A percentile compares a stretch with the other conserved stretches of the same genome.
Conservation (phyloP, 192 early-diverging fungal genomes). For the Chytriomyces hyalinus region DNA sequence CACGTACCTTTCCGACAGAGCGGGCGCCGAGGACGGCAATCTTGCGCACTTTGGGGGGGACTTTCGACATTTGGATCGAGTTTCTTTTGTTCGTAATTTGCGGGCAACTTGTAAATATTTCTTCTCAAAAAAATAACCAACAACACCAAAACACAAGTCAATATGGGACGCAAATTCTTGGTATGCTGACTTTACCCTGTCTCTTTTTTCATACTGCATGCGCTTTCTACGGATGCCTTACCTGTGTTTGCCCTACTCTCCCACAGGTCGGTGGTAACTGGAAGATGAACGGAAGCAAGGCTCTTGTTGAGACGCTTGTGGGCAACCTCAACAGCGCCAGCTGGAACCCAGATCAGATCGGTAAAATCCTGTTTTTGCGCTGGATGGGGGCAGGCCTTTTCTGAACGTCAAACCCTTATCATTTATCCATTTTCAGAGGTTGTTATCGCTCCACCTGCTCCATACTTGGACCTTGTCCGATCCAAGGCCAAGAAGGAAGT, state of each 20-base stretch:
- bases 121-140: no score
- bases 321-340: constrained; percentile 75
- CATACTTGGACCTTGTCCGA: constrained; percentile 86
- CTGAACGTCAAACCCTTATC: background rate
- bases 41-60: constrained; percentile 70
- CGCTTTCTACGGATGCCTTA: no score
- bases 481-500: constrained; percentile 79
- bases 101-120: no score
- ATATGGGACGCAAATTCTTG: no score
- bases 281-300: constrained; percentile 96
- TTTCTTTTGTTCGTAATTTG: no score
- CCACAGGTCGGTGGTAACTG: constrained; percentile 62
- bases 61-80: constrained; percentile 12
- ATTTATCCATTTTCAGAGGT: constrained; percentile 72
- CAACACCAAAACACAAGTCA: no score
- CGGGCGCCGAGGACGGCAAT: constrained; percentile 81
- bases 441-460: constrained; percentile 92
- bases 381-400: background rate
- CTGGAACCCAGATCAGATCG: constrained; percentile 66
- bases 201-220: no score
- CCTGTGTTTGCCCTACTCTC: no score
- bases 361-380: constrained; percentile 48
- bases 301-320: constrained; percentile 76
- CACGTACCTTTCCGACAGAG: constrained; percentile 68
- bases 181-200: no score